These are phyloP conservation scores for Pholiota adiposa DNA, from an alignment of 1,284 basidiomycete species.

Conservation along the genomic window DNA sequence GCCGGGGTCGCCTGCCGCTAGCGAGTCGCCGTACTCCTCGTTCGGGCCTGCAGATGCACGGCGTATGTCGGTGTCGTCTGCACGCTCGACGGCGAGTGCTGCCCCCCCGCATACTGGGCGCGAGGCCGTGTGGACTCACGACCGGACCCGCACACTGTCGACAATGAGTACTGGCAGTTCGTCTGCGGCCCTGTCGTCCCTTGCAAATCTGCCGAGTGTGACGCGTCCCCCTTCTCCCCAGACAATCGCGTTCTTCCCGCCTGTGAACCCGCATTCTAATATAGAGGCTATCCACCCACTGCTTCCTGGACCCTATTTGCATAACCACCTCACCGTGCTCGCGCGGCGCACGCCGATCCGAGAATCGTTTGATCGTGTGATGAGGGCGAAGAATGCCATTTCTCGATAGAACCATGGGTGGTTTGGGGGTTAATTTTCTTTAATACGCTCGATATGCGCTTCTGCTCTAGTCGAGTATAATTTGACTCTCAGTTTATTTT, in stretches of 20 bases:
- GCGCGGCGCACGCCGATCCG: conserved; percentile 64
- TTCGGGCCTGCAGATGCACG: conserved; percentile 29
- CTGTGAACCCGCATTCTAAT: conserved; percentile 51
- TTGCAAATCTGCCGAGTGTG: conserved; percentile 59
- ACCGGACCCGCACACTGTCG: conserved; percentile 68
- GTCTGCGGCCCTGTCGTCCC: conserved; percentile 67
- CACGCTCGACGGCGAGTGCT: conserved; percentile 64
- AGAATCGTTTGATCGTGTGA: conserved; percentile 71
- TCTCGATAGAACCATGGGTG: conserved; percentile 5
- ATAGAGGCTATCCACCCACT: conserved; percentile 67
- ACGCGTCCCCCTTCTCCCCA: conserved; percentile 59
- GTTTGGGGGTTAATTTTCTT: neutral
- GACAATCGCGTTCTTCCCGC: conserved; percentile 56
- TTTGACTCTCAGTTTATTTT: neutral
- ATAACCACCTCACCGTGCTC: conserved; percentile 68
- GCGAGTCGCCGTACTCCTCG: conserved; percentile 20
- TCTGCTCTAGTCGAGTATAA: neutral
- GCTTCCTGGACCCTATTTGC: conserved; percentile 70
- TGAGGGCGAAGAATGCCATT: conserved; percentile 49
- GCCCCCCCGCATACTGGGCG: conserved; percentile 45
- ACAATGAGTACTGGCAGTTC: conserved; percentile 62
- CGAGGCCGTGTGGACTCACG: conserved; percentile 37
- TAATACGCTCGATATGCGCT: neutral
- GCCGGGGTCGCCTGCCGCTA: conserved; percentile 29
- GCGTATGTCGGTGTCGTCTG: conserved; percentile 69